Base-by-base conservation (phyloP, 1,284 basidiomycete genomes). In the Somion occarium region DNA sequence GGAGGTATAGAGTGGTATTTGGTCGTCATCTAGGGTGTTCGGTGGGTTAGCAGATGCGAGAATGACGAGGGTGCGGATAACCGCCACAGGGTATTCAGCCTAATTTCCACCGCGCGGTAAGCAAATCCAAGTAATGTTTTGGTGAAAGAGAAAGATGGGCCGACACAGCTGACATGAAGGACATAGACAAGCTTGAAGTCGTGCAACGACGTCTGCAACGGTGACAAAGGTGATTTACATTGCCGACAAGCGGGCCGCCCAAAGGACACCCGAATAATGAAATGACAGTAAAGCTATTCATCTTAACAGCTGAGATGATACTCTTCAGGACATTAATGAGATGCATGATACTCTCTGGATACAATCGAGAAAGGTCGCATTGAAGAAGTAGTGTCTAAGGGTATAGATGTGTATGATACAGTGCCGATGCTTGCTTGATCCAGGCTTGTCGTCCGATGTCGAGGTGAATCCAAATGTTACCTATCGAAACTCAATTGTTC, bases 1-100 rank as follows among this genome's bases (percentile, higher is more conserved):
- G 66, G 61, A 3, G 61, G 54, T 13, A 53, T 30, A n/a, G 52
- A 46, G 34, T 58, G 53, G 9, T 59, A 52, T 52, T 63, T 70
- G 46, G 63, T 53, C 20, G 67, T 44, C 48, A 50, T 50, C n/a
- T n/a, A n/a, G n/a, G n/a, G n/a, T n/a, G n/a, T n/a, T n/a, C n/a
- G 37, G 39, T 7, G 19, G 39, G 39, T 9, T 34, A 7, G 30
- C 15, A 7, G 30, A 34, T 7, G 30, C 15, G 30, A 7, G 30
- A 7, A 34, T 7, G 30, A 34, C 30, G 7, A 7, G 30, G 30
- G 7, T 34, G 30, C 30, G 7, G 30, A 15, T 7, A 34, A 15
- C 30, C 15, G 30, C 30, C 15, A 15, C 7, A 7, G 30, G 15
- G 7, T 7, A 34, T 7, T 34, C 30, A 34, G 15, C 30, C 15